Evolutionary conservation across 2,329 filamentous ascomycete genomes (phyloP), one percentile per base, ranked within the genome.

Genomic region (Falciphora oryzae): DNA sequence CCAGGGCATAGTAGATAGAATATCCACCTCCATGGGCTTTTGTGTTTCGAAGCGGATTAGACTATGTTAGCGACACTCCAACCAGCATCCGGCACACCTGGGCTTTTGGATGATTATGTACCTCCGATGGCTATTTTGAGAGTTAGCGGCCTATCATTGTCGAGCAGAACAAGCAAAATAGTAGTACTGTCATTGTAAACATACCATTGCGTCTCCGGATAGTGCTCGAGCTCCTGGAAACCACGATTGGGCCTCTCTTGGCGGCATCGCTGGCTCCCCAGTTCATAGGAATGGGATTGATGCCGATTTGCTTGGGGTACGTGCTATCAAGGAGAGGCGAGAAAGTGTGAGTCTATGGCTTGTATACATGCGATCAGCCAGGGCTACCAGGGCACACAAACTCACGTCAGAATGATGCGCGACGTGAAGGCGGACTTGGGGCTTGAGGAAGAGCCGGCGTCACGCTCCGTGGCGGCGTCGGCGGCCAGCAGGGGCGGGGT

Each of bases 1-100:
- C 94, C 32, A 98, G 84, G 28, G 94, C 94, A 74, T 96, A 93
- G 79, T 98, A 98, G 68, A 97, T 94, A 67, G 92, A 93, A 76
- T 99, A 98, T 5, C 93, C 97, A 65, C 95, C 94, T 68, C 95
- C 94, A 65, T 77, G 72, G 65, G 73, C 70, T 66, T 68, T 53
- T 71, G 63, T 28, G 71, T 16, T 44, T 69, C 18, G 0, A 60
- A 62, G 3, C 16, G 22, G 5, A 29, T 59, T 27, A 22, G 16
- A 6, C 29, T 11, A 44, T 44, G 35, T 61, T 38, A 61, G 44
- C 35, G 27, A 38, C 18, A 11, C 10, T 29, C 22, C 59, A 10
- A 29, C 8, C 4, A 29, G 35, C 10, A 18, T 11, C n/a, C 16
- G 28, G 10, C 59, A 10, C 38, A 7, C 14, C 14, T 44, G 38